Evolutionary conservation across 2,329 filamentous ascomycete genomes (phyloP).

Genomic region (Claviceps sp.): DNA sequence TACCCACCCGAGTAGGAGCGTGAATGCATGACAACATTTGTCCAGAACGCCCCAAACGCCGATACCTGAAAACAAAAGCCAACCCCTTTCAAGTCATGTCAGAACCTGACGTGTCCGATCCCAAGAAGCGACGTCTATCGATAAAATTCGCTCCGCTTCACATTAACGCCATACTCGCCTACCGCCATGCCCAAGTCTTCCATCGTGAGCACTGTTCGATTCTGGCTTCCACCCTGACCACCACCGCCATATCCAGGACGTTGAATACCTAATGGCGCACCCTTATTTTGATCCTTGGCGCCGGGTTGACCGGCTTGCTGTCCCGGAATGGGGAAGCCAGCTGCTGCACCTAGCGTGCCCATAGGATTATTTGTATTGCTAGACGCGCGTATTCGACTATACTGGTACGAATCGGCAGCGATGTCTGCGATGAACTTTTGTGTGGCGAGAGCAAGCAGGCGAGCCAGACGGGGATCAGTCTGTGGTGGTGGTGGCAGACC

Average conservation of each 20-base stretch:
- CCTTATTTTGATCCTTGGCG: slow-evolving; percentile 43
- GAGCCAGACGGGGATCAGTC: slow-evolving; percentile 79
- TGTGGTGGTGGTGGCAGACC: slow-evolving; percentile 86
- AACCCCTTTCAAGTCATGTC: not conserved
- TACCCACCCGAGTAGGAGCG: not conserved
- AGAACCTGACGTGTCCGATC: not conserved
- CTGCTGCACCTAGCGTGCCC: slow-evolving; percentile 67
- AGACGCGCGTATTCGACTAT: slow-evolving; percentile 86
- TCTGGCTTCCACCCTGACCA: slow-evolving; percentile 77
- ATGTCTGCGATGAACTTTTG: slow-evolving; percentile 99
- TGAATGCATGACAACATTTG: not conserved
- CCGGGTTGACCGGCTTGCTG: slow-evolving; percentile 44
- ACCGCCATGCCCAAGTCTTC: slow-evolving; percentile 98
- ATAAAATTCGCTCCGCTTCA: slow-evolving; percentile 96
- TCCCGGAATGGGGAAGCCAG: slow-evolving; percentile 52
- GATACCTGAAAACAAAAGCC: not conserved
- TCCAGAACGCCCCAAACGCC: not conserved
- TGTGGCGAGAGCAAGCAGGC: slow-evolving; percentile 89
- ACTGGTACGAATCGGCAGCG: slow-evolving; percentile 94
- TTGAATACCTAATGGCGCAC: slow-evolving; percentile 57
- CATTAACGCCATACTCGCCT: slow-evolving; percentile 92
- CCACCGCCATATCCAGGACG: slow-evolving; percentile 74
- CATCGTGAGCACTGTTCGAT: slow-evolving; percentile 92
- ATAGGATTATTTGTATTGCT: slow-evolving; percentile 81
- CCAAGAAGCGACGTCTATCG: slow-evolving; percentile 31